A percentile compares a stretch with the other conserved stretches of the same genome.
Conservation (phyloP, 2,329 filamentous ascomycete species). For the Zymoseptoria passerinii region DNA sequence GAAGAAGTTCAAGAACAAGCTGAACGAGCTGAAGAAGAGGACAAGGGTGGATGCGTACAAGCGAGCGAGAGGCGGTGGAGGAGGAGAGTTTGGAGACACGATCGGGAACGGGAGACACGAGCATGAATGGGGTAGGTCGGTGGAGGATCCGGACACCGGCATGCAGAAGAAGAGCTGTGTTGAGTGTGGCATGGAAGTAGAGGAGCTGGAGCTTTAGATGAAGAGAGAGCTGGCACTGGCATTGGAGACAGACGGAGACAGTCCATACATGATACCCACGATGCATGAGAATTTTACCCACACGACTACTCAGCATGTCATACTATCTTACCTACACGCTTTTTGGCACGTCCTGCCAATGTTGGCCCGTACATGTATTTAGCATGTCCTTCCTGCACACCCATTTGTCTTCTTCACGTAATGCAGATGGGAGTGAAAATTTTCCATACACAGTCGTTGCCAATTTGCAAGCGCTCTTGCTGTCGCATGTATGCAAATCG, state of each 20-base stretch:
- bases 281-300: background rate
- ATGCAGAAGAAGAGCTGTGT: conserved; percentile 68
- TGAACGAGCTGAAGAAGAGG: conserved; percentile 84
- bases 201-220: conserved; percentile 54
- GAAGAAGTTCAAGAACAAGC: conserved; percentile 80
- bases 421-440: too few species aligned
- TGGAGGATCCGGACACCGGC: conserved; percentile 56
- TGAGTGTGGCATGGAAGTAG: conserved; percentile 60
- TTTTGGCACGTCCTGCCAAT: background rate
- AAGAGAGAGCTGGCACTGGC: background rate
- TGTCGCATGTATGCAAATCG: background rate
- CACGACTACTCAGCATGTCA: background rate
- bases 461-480: background rate
- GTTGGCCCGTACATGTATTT: background rate
- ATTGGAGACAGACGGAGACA: background rate
- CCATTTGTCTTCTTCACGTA: background rate
- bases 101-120: conserved; percentile 65
- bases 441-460: too few species aligned
- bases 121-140: conserved; percentile 68
- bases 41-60: conserved; percentile 87
- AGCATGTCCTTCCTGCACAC: background rate
- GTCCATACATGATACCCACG: background rate
- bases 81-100: conserved; percentile 64
- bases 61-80: conserved; percentile 51
- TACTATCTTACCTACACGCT: background rate